Evolutionary conservation across 1,284 basidiomycete species (phyloP).

Genomic region (Bjerkandera adusta): DNA sequence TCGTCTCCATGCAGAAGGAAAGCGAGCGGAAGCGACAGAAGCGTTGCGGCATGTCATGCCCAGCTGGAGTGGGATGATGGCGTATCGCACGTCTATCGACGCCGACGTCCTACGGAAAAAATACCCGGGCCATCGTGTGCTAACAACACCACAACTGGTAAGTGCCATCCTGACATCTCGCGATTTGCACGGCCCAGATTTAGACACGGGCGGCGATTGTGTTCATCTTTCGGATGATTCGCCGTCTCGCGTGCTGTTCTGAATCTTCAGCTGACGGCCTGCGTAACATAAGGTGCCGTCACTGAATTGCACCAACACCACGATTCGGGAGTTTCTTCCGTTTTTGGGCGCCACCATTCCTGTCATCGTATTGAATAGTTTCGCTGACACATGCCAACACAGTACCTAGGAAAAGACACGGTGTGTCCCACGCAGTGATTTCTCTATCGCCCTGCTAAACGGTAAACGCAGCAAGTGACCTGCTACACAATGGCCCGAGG

Average conservation of each 20-base stretch:
- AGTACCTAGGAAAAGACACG: constrained; percentile 44
- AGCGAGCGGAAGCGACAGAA: constrained; percentile 18
- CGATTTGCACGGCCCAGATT: too few species aligned
- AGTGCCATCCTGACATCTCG: too few species aligned
- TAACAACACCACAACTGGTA: constrained; percentile 36
- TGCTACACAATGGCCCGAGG: constrained; percentile 44
- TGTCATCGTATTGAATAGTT: constrained; percentile 10
- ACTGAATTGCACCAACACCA: too few species aligned
- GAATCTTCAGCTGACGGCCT: too few species aligned
- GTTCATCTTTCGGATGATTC: too few species aligned
- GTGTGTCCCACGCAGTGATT: constrained; percentile 24
- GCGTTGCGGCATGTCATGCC: constrained; percentile 26
- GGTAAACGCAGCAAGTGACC: constrained; percentile 37
- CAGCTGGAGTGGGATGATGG: constrained; percentile 38
- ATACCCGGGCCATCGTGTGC: constrained; percentile 33
- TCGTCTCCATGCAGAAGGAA: constrained; percentile 16
- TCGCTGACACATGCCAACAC: too few species aligned
- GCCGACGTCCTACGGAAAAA: constrained; percentile 30
- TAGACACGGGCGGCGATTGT: too few species aligned
- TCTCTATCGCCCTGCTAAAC: not conserved
- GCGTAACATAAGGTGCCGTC: too few species aligned
- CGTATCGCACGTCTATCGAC: constrained; percentile 39
- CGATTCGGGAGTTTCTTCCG: too few species aligned
- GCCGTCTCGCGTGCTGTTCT: too few species aligned
- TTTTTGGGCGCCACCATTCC: too few species aligned